Conservation (phyloP, 208 protist genomes). For the Kentomonas sorsogonicus region DNA sequence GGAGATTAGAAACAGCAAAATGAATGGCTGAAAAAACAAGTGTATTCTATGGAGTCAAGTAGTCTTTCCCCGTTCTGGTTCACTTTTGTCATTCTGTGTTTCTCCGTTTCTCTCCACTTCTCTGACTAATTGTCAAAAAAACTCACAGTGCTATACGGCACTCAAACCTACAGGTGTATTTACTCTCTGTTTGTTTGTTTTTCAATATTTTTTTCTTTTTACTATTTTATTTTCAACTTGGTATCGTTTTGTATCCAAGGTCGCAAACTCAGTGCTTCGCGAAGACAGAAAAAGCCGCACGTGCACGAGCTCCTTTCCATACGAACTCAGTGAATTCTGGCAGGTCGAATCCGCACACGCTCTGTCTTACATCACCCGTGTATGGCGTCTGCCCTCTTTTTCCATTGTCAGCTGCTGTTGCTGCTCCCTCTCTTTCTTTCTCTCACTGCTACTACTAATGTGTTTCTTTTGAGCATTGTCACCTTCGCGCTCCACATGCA, state of each 20-base stretch:
- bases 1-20: too few relatives aligned
- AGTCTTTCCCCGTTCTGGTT: too few relatives aligned
- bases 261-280: background rate
- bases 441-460: constrained; percentile 9
- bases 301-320: too few relatives aligned
- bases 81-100: too few relatives aligned
- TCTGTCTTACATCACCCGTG: constrained; percentile 1
- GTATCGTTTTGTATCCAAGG: background rate
- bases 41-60: too few relatives aligned
- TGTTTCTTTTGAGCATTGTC: background rate
- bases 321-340: too few relatives aligned
- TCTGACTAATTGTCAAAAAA: too few relatives aligned
- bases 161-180: background rate
- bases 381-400: background rate
- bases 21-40: too few relatives aligned
- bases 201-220: constrained; percentile 4
- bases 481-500: too few relatives aligned
- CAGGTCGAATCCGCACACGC: background rate
- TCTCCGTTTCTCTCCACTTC: too few relatives aligned
- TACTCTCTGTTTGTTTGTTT: background rate
- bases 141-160: too few relatives aligned
- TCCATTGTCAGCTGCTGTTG: background rate
- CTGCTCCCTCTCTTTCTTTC: background rate
- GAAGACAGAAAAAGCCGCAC: too few relatives aligned
- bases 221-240: background rate